These are phyloP conservation scores for Coemansia sp. DNA, from an alignment of 192 early-diverging fungal species.

Conservation along the genomic window DNA sequence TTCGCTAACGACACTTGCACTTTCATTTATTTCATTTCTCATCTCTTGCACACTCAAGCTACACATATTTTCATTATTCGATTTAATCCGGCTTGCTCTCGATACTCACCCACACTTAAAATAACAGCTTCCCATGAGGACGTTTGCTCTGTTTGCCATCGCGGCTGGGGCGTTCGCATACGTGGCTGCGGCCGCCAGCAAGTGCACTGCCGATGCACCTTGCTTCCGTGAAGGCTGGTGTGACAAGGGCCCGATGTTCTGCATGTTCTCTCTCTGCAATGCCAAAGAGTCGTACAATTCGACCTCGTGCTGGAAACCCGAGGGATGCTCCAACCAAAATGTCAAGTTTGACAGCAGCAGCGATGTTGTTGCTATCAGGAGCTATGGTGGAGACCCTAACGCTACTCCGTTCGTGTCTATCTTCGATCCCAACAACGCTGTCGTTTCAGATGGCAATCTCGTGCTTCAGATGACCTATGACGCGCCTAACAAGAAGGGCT, in stretches of 20 bases:
- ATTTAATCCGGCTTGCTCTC: background rate
- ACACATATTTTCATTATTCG: background rate
- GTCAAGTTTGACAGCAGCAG: constrained; percentile 35
- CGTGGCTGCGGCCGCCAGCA: constrained; percentile 20
- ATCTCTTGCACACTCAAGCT: background rate
- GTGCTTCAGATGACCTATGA: constrained; percentile 49
- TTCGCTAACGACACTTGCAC: constrained; percentile 3
- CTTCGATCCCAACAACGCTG: constrained; percentile 49
- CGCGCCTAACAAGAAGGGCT: constrained; percentile 55
- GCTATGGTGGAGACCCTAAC: constrained; percentile 40
- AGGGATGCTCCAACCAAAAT: constrained; percentile 40
- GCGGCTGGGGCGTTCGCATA: constrained; percentile 24
- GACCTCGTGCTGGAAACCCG: constrained; percentile 52
- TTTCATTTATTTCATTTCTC: background rate
- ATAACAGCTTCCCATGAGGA: constrained; percentile 16
- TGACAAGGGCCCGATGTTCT: constrained; percentile 46
- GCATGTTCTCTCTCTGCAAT: constrained; percentile 54
- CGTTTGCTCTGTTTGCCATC: constrained; percentile 17
- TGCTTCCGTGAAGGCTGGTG: constrained; percentile 58
- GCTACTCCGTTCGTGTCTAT: constrained; percentile 52
- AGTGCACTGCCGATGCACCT: constrained; percentile 31
- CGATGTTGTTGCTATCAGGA: constrained; percentile 28
- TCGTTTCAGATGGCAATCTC: constrained; percentile 38
- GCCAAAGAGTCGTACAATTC: constrained; percentile 40
- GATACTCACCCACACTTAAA: background rate